Base-by-base conservation (phyloP, 1,139 yeast species). In the Hyphopichia khmerensis region DNA sequence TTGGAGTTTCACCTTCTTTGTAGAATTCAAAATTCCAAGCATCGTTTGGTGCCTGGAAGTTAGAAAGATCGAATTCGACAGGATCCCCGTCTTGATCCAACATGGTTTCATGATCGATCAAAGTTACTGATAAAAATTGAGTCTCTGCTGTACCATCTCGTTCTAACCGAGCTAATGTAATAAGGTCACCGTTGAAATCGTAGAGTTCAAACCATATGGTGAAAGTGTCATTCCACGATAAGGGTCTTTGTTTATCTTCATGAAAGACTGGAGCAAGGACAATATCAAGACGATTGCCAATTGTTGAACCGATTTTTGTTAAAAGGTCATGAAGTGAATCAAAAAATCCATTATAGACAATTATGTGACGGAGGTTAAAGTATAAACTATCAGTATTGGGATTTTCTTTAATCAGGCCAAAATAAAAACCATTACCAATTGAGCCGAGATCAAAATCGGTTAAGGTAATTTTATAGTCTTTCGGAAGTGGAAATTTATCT, bases 151-250 rank as follows among this genome's bases (percentile, higher is more conserved):
- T 35, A 3, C 66, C 67, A 31, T 60, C 60, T 38, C 70, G 51
- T 6, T 46, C 45, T 2, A 70, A 47, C 32, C 60, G 57, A 8
- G 60, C 49, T 18, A 70, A 43, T 3, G 52, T 50, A 27, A 58
- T 30, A 26, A 70, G 61, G 31, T 60, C 48, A 0, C 77, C 77
- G 35, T 47, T 48, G 41, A 52, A 50, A 45, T 69, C 66, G 47
- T 69, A 72, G 13, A 71, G 36, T 43, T 72, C 77, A 44, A 56
- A 65, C 74, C 75, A 70, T 10, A 60, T 53, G 3, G 55, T 47
- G 47, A 71, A 71, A 3, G 60, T 39, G 50, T 71, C 75, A 13
- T 48, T 48, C 75, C 75, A 69, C 4, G 48, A 44, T 6, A 67
- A 50, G 9, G 51, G 40, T 2, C 50, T 42, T 3, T 56, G 55